Evolutionary conservation across 345 rosid species (phyloP), one percentile per base, ranked within the genome.

Genomic region (Murraya paniculata): DNA sequence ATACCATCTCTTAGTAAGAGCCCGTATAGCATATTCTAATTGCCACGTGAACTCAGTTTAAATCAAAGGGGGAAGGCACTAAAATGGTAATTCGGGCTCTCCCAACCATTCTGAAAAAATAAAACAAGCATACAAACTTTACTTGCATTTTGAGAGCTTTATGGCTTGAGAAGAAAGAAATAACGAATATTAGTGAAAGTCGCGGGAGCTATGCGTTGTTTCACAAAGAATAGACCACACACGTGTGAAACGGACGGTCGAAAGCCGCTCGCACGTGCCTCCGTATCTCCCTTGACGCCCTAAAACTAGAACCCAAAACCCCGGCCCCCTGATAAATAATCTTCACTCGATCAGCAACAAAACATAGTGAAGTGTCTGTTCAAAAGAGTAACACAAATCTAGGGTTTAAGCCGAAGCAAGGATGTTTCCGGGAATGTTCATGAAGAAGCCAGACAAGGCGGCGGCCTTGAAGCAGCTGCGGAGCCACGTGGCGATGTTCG

Each of bases 361-460:
- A 19, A 57, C 30, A 3, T 7, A 9, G 0, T 2, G 16, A 5
- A 38, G 55, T 6, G 55, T 24, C 66, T 27, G 14, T 14, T 2
- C 14, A 2, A 39, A 39, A 7, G 56, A 7, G 2, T 5, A 31
- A 16, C 24, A 16, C 28, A 6, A 19, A 38, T 36, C 79, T 72
- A 84, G 86, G 82, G 85, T 82, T 78, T 73, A 27, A 66, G 80
- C 41, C 27, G 3, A 21, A 48, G 0, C 30, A 79, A 68, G 11
- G 78, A 94, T 94, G 98, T 94, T 94, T 87, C 93, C 94, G 9
- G 94, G 92, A 28, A 90, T 92, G 95, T 90, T 95, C 70, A 79
- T 86, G 93, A 79, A 86, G 25, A 92, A 95, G 79, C 97, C 97
- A 33, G 95, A 92, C 86, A 93, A 93, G 87, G 91, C 85, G 53